Conservation (phyloP, 148 eudicot species). For the Nyssa sinensis region DNA sequence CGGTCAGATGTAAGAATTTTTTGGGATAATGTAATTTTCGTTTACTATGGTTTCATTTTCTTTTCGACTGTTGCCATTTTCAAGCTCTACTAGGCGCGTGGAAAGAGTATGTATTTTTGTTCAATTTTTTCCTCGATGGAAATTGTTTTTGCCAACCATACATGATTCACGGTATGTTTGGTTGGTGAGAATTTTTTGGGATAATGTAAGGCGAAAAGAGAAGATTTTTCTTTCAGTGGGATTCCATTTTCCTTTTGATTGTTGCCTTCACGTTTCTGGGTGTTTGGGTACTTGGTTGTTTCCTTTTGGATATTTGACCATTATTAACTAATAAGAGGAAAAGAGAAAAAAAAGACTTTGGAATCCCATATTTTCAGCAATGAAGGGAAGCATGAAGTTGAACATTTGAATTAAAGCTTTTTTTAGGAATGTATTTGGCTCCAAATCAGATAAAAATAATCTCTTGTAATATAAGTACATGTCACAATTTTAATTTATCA, state of each 20-base stretch:
- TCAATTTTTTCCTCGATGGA: background rate
- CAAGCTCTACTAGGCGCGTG: too few species aligned
- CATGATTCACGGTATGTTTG: background rate
- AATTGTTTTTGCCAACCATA: background rate
- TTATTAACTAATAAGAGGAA: background rate
- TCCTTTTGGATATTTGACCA: background rate
- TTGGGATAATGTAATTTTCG: too few species aligned
- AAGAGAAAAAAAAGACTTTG: background rate
- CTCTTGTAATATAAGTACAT: too few species aligned
- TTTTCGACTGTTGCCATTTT: too few species aligned
- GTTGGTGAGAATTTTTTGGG: background rate
- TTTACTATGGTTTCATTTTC: too few species aligned
- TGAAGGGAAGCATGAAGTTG: background rate
- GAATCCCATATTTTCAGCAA: background rate
- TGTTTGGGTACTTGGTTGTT: slow-evolving; percentile 1
- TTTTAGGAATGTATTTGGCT: too few species aligned
- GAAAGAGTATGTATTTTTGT: background rate
- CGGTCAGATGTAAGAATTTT: too few species aligned
- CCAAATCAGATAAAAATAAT: too few species aligned
- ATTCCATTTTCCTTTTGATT: slow-evolving; percentile 8
- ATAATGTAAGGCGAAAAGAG: background rate
- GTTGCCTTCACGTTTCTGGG: background rate
- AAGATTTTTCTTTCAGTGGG: background rate
- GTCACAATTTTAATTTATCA: too few species aligned
- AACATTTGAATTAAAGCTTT: background rate